Base-by-base conservation (phyloP, 306 rosid genomes). In the Trifolium repens region DNA sequence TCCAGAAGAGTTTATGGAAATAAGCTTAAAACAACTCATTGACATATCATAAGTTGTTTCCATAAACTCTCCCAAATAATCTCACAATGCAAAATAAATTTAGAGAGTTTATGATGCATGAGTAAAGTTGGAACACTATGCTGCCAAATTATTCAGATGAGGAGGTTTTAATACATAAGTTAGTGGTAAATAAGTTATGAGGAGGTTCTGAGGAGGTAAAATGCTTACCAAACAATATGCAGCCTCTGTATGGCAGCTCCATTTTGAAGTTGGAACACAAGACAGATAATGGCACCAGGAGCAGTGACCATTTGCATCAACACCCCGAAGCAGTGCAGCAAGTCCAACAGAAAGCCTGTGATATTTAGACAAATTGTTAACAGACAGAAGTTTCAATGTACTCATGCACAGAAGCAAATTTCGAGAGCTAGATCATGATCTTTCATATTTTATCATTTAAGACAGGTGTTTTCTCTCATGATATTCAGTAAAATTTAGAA, bases 221-320 rank as follows among this genome's bases (percentile, higher is more conserved):
- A 67, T 79, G 19, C 84, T 86, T 82, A 94, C 98, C 82, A 43
- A 14, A 83, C 98, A 94, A 78, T 71, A 90, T 42, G 89, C 89
- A 63, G 98, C 77, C 57, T 90, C 83, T 27, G 94, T 83, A 26
- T 87, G 75, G 85, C 98, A 94, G 88, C 87, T 94, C 98, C 98
- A 94, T 81, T 42, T 94, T 44, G 98, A 94, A 81, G 97, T 94
- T 66, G 98, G 98, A 76, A 94, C 88, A 69, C 98, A 94, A 44
- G 97, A 90, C 79, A 94, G 76, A 80, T 94, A 91, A 81, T 94
- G 98, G 84, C 98, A 94, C 98, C 98, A 94, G 65, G 97, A 91
- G 80, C 98, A 94, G 86, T 91, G 96, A 32, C 89, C 82, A 75
- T 94, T 94, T 35, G 96, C 96, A 80, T 94, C 93, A 30, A 90